Evolutionary conservation across 2,329 filamentous ascomycete genomes (phyloP), one percentile per base, ranked within the genome.

Genomic region (Purpureocillium lavendulum): DNA sequence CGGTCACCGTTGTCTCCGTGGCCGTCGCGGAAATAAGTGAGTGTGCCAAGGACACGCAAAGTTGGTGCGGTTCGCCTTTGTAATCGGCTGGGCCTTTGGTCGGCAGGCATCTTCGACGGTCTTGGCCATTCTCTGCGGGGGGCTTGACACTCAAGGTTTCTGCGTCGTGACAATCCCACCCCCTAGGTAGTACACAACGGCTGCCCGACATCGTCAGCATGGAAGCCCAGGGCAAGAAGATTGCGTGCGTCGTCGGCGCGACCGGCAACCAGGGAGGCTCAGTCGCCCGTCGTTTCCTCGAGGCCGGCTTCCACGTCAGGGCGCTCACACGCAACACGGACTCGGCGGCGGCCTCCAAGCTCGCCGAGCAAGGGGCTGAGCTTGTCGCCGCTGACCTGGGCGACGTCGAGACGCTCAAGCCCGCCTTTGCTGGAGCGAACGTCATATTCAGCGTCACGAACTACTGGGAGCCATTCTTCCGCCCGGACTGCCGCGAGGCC

Each of bases 361-460:
- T 75, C n/a, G 53, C 57, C 8, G 50, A 47, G 0, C 51, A 56
- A 5, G 71, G 70, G 5, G 63, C 55, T 16, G 67, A 75, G 44
- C 49, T 70, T 15, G 60, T 71, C 35, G 38, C 50, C 34, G 69
- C 64, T 6, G 61, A 75, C 28, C 52, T 71, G 26, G 60, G 67
- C 40, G 63, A 71, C 35, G 49, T 57, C 3, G 45, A 46, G 2
- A 59, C 58, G 11, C 58, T 75, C 28, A 52, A 59, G 35, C 32
- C 47, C 0, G 67, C 64, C 0, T 71, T 73, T 40, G 30, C 45
- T 3, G 67, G 64, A 7, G 71, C 70, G 14, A 64, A 68, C 42
- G 50, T 66, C 41, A 73, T 78, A 43, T 78, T 77, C 55, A 62
- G 63, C 43, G 67, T 74, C 36, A 78, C 73, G 0, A 66, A 77